Percentiles rank a stretch among this genome's conserved stretches.
Evolutionary conservation across 75 land plant genomes (phyloP).

Genomic region (Sequoiadendron giganteum): DNA sequence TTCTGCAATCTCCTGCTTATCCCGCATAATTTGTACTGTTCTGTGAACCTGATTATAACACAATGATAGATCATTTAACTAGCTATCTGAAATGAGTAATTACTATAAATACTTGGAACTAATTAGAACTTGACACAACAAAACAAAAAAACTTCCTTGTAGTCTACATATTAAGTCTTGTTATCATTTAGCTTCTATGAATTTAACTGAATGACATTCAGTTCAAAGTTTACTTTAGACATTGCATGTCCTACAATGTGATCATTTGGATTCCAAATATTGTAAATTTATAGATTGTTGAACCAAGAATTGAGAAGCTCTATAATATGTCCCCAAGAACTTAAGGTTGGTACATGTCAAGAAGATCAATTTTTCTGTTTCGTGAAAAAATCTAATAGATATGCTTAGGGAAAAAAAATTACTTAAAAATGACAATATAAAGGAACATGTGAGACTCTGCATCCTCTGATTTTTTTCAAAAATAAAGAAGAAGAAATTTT

Average conservation of each 20-base stretch:
- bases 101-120: background rate
- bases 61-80: background rate
- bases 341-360: background rate
- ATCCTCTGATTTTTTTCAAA: background rate
- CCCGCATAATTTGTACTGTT: constrained; percentile 75
- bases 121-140: background rate
- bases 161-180: background rate
- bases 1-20: constrained; percentile 83
- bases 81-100: background rate
- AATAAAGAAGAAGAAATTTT: no score
- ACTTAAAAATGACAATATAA: background rate
- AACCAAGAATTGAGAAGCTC: background rate
- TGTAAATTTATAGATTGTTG: background rate
- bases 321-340: background rate
- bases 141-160: background rate
- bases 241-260: background rate
- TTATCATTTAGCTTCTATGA: background rate
- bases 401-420: no score
- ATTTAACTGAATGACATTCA: background rate
- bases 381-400: background rate
- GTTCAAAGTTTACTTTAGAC: background rate
- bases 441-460: background rate
- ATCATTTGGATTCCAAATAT: background rate
- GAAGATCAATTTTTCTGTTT: background rate
- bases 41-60: constrained; percentile 56